phyloP scores from a whole-genome alignment of 495 filamentous ascomycete genomes.

The Penicillium fimorum region DNA sequence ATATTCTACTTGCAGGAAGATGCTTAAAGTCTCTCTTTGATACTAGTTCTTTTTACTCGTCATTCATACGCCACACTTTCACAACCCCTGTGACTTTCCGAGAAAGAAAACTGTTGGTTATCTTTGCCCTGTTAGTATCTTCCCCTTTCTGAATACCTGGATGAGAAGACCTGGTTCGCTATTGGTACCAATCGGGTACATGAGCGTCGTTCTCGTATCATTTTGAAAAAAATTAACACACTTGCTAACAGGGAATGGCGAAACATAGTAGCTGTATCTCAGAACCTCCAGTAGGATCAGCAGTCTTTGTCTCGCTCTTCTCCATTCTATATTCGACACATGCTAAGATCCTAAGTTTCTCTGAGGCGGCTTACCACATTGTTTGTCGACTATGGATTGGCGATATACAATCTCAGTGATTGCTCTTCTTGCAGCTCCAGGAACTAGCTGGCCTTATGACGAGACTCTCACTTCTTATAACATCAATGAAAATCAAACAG shows the following conservation, averaged over 20 bases:
- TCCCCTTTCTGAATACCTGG: background rate
- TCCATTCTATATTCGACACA: constrained; percentile 6
- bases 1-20: background rate
- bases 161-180: too few species aligned
- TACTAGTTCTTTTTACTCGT: background rate
- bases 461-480: constrained; percentile 55
- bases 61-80: background rate
- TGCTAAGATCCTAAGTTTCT: constrained; percentile 4
- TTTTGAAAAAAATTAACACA: background rate
- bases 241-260: background rate
- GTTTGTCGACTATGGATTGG: constrained; percentile 37
- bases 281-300: background rate
- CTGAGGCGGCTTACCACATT: constrained; percentile 4
- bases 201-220: background rate
- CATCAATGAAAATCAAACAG: constrained; percentile 61
- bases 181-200: background rate
- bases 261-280: background rate
- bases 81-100: background rate
- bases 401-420: constrained; percentile 25
- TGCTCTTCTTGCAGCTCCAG: constrained; percentile 29
- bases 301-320: background rate
- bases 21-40: constrained; percentile 2
- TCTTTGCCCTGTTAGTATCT: background rate
- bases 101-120: background rate
- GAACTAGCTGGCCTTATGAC: constrained; percentile 54